A percentile compares a stretch with the other conserved stretches of the same genome.
phyloP scores from a whole-genome alignment of 1,284 basidiomycete species.

The Leccinum pseudoinsigne region DNA sequence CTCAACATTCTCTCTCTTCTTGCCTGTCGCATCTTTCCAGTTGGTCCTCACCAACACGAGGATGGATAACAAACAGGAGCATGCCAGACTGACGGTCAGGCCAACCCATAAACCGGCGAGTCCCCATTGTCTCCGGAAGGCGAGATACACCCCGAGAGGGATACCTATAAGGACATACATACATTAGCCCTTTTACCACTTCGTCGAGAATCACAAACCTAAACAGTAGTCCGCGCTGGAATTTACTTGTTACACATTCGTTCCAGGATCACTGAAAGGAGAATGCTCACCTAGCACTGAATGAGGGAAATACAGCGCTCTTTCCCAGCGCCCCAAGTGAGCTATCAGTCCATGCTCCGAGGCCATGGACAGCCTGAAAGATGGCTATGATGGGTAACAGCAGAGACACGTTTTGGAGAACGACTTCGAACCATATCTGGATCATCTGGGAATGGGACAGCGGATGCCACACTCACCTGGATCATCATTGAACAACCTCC shows the following conservation, averaged over 20 bases:
- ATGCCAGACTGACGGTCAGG: slow-evolving; percentile 24
- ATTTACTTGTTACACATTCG: slow-evolving; percentile 6
- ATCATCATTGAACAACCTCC: slow-evolving; percentile 26
- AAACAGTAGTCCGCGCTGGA: slow-evolving; percentile 22
- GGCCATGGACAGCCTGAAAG: slow-evolving; percentile 25
- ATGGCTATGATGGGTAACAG: slow-evolving; percentile 25
- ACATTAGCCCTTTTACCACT: background rate
- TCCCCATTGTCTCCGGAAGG: slow-evolving; percentile 26
- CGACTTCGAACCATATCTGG: slow-evolving; percentile 8
- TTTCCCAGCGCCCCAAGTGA: slow-evolving; percentile 27
- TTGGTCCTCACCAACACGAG: slow-evolving; percentile 20
- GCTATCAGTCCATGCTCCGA: slow-evolving; percentile 26
- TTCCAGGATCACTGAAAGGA: background rate
- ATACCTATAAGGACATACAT: slow-evolving; percentile 19
- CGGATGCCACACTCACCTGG: slow-evolving; percentile 16
- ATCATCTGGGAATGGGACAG: background rate
- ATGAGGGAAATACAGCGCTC: slow-evolving; percentile 26
- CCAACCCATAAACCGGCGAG: slow-evolving; percentile 30
- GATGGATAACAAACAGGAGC: slow-evolving; percentile 19
- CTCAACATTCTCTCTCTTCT: background rate
- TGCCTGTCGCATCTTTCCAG: slow-evolving; percentile 15
- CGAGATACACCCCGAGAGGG: slow-evolving; percentile 29
- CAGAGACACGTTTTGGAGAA: slow-evolving; percentile 20
- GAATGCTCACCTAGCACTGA: slow-evolving; percentile 24
- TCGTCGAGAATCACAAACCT: slow-evolving; percentile 17